Evolutionary conservation across 352 stramenopile genomes (phyloP), one percentile per base, ranked within the genome.

Genomic region (Globisporangium megalacanthum): DNA sequence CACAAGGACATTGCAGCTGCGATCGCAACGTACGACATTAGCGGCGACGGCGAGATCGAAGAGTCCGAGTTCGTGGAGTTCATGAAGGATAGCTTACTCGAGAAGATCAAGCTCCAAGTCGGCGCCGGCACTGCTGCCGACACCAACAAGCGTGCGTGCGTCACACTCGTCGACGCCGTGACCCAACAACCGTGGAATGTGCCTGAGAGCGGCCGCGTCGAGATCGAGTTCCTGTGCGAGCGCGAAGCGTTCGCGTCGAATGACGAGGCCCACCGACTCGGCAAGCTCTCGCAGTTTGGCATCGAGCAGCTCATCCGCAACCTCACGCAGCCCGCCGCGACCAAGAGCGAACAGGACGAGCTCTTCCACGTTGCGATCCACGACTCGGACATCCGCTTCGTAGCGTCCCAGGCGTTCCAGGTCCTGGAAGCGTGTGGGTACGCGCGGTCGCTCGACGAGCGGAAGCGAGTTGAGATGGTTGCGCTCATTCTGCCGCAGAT

Each of bases 31-130:
- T 91, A 85, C 56, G 83, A 92, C 54, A 79, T 94, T 42, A 89
- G 68, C 17, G 79, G 75, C 15, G 83, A 89, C 48, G 79, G 77
- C 20, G 82, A 87, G 55, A 90, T 94, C 68, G 84, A 94, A 57
- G 73, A 85, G 50, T 75, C 60, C n/a, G 83, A 92, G 55, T 94
- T 94, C 60, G 65, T 91, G 10, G 78, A 88, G 58, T 89, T 92
- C 54, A 88, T 94, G 69, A 86, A 79, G 45, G 70, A 80, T 22
- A 69, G 68, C 49, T 49, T 92, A 11, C 69, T 90, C 4, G 71
- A 86, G 10, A 70, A 71, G 19, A 83, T 90, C 52, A 81, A 86
- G 49, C 60, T 66, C 22, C 68, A 87, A 54, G 47, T 88, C n/a
- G 29, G 44, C 15, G 13, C 33, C 3, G 46, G 14, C 11, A 22